phyloP scores from a whole-genome alignment of 768 basidiomycete species.

The Trametes maxima region DNA sequence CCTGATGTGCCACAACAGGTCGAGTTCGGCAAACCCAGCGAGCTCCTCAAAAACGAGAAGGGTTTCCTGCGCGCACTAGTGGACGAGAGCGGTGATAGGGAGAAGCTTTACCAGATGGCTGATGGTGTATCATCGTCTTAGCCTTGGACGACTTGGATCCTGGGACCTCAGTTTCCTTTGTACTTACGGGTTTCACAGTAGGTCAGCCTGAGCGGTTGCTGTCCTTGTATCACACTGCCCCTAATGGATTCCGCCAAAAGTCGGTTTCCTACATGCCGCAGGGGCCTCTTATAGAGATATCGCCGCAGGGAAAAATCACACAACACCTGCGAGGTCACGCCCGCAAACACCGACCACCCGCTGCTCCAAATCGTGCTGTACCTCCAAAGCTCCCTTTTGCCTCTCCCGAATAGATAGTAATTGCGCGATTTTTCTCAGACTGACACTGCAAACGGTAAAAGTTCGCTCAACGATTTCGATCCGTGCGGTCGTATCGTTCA shows the following conservation, averaged over 20 bases:
- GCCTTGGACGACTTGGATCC: not conserved
- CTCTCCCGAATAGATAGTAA: not conserved
- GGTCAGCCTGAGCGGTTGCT: too few species aligned
- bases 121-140: not conserved
- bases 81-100: conserved; percentile 57
- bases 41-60: conserved; percentile 50
- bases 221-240: too few species aligned
- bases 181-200: too few species aligned
- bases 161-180: too few species aligned
- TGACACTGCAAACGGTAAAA: not conserved
- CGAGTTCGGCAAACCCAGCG: conserved; percentile 54
- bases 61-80: conserved; percentile 55
- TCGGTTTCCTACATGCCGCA: not conserved
- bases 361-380: conserved; percentile 1
- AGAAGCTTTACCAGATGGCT: conserved; percentile 46
- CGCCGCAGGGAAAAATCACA: not conserved
- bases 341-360: not conserved
- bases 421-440: not conserved
- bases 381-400: not conserved
- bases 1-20: conserved; percentile 31
- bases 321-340: not conserved
- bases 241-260: not conserved
- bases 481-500: not conserved
- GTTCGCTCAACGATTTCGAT: not conserved
- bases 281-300: not conserved